Conservation (phyloP, 179 eudicot species). For the Sideroxylon spinosum region DNA sequence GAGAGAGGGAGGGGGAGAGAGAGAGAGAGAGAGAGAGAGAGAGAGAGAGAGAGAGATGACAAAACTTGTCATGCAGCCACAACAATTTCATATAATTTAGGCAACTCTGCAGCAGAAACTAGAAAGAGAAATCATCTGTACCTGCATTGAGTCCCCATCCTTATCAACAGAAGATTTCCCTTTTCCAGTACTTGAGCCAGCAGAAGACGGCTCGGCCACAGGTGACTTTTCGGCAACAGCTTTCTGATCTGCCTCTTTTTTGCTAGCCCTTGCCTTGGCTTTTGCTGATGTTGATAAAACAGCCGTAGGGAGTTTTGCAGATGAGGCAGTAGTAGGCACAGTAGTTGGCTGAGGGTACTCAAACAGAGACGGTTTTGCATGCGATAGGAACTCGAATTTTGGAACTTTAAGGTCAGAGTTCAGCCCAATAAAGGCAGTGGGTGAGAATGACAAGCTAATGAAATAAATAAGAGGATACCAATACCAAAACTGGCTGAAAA, state of each 20-base stretch:
- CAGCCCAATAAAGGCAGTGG: slow-evolving; percentile 87
- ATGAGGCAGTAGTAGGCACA: slow-evolving; percentile 72
- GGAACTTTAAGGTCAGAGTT: slow-evolving; percentile 91
- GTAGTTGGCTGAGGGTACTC: slow-evolving; percentile 91
- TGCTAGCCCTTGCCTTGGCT: slow-evolving; percentile 77
- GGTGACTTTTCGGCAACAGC: slow-evolving; percentile 45
- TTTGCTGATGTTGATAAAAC: slow-evolving; percentile 79
- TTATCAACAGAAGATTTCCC: slow-evolving; percentile 58
- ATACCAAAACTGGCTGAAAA: slow-evolving; percentile 96
- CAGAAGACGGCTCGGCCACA: slow-evolving; percentile 44
- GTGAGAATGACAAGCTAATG: slow-evolving; percentile 87
- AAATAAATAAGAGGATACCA: slow-evolving; percentile 98
- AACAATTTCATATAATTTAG: not conserved
- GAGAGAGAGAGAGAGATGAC: not conserved
- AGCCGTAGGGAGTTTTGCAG: slow-evolving; percentile 88
- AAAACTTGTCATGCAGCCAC: not conserved
- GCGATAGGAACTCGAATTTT: slow-evolving; percentile 76
- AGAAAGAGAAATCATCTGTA: slow-evolving; percentile 17
- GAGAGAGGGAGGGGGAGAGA: not conserved
- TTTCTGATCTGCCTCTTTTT: slow-evolving; percentile 87
- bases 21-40: not conserved
- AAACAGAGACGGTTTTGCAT: slow-evolving; percentile 84
- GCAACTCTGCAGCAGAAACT: not conserved
- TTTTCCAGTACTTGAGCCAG: slow-evolving; percentile 45
- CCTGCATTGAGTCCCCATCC: slow-evolving; percentile 91